phyloP scores from a whole-genome alignment of 2,329 filamentous ascomycete genomes.

The Epichloe aotearoae region DNA sequence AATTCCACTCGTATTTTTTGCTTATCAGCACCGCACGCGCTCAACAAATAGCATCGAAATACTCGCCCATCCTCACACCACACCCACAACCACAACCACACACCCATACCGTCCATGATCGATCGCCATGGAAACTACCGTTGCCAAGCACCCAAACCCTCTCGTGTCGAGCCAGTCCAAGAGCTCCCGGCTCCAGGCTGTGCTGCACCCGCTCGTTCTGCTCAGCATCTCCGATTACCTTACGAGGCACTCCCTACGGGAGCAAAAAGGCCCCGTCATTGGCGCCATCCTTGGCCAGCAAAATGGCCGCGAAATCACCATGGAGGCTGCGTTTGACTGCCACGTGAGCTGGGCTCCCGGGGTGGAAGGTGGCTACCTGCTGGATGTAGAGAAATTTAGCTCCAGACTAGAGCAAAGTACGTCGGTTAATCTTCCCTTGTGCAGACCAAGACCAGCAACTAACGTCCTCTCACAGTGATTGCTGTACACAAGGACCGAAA shows the following conservation, averaged over 20 bases:
- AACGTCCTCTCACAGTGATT: constrained; percentile 47
- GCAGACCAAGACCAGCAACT: too few relatives aligned
- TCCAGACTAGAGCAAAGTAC: constrained; percentile 74
- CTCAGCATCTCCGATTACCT: constrained; percentile 96
- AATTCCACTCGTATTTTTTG: too few relatives aligned
- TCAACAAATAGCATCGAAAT: too few relatives aligned
- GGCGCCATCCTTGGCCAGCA: constrained; percentile 87
- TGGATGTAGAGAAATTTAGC: constrained; percentile 61
- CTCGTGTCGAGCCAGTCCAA: constrained; percentile 50
- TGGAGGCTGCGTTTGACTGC: constrained; percentile 88
- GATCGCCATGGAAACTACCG: not conserved
- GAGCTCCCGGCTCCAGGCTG: constrained; percentile 62
- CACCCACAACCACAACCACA: too few relatives aligned
- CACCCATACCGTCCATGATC: not conserved
- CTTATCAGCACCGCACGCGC: too few relatives aligned
- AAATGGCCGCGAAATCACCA: constrained; percentile 76
- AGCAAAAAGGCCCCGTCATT: constrained; percentile 61
- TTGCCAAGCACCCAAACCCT: constrained; percentile 30
- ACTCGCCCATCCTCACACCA: too few relatives aligned
- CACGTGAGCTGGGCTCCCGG: constrained; percentile 33
- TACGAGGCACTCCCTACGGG: constrained; percentile 72
- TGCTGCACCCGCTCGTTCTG: constrained; percentile 86
- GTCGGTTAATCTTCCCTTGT: constrained; percentile 15
- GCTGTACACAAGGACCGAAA: constrained; percentile 74
- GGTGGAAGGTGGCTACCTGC: constrained; percentile 41